Conservation (phyloP, 2,329 filamentous ascomycete genomes). For the Aureobasidium sp. region DNA sequence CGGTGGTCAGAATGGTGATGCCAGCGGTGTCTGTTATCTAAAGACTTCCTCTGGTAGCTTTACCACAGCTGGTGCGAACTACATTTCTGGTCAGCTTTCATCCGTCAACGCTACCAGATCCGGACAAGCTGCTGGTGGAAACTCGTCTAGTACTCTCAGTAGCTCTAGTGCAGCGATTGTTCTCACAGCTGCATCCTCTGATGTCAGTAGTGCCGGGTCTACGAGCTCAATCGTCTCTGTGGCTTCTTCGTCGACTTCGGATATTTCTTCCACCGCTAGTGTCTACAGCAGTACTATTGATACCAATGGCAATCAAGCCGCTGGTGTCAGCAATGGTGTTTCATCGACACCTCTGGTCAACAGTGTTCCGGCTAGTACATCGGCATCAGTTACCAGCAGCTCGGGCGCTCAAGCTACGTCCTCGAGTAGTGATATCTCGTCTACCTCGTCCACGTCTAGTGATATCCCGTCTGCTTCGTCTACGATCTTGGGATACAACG, state of each 20-base stretch:
- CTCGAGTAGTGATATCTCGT: neutral
- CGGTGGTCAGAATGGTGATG: slow-evolving; percentile 18
- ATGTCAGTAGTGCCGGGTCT: neutral
- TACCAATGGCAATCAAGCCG: too few relatives aligned
- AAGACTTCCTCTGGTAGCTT: slow-evolving; percentile 23
- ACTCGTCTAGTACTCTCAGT: neutral
- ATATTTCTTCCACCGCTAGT: neutral
- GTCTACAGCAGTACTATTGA: neutral
- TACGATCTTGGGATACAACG: neutral
- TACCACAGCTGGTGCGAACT: slow-evolving; percentile 18
- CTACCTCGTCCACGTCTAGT: neutral
- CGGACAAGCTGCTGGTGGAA: neutral
- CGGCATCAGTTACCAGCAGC: neutral
- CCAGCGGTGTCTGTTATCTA: slow-evolving; percentile 22
- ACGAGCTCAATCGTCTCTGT: neutral
- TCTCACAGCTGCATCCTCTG: neutral
- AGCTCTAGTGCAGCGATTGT: neutral
- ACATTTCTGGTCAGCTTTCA: slow-evolving; percentile 18
- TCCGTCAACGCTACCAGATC: slow-evolving; percentile 2
- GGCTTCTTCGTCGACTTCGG: neutral
- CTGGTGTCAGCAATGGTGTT: too few relatives aligned
- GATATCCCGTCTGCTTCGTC: neutral
- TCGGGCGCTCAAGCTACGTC: neutral
- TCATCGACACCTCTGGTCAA: neutral
- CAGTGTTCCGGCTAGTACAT: neutral